Base-by-base conservation (phyloP, 371 early-diverging fungal genomes). In the Smittium mucronatum region DNA sequence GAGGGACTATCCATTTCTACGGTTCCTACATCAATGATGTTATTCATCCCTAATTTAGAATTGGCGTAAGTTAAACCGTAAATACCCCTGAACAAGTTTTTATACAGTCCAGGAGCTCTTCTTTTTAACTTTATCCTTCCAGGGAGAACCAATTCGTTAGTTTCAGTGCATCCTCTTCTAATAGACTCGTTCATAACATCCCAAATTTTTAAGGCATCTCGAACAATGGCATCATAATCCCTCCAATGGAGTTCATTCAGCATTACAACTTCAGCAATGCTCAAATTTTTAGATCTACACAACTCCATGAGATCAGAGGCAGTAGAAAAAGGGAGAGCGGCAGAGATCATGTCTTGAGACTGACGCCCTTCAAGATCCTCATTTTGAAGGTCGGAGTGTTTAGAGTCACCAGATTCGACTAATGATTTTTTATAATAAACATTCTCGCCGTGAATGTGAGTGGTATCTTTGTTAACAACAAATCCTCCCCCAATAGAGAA, bases 401-500 rank as follows among this genome's bases (percentile, higher is more conserved):
- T n/a, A 63, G 33, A 36, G 64, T 36, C 34, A 47, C 8, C 34
- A 8, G 28, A 64, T 0, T 64, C 69, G 35, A 69, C 71, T 15
- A 73, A 71, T 15, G 60, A 17, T 26, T 78, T 75, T 75, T 89
- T 90, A 76, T 88, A 93, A 71, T 85, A 93, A 2, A 89, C 88
- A 74, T 93, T 93, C 73, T 90, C 92, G 73, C 90, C 93, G 72
- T 91, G 91, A 35, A 86, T 86, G 11, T 91, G 72, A 69, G 90
- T 88, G 0, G 93, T 93, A 60, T 85, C 81, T 29, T 91, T 94
- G 75, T 93, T 93, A 34, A 96, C 92, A 25, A 96, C 95, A 78
- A 96, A 96, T 1, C 97, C 97, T 63, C 95, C 95, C 33, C 95
- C 95, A 75, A 94, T 93, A 71, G 91, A 90, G 76, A 93, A 94